Conservation (phyloP, 352 stramenopile genomes). For the Globisporangium okanoganense region DNA sequence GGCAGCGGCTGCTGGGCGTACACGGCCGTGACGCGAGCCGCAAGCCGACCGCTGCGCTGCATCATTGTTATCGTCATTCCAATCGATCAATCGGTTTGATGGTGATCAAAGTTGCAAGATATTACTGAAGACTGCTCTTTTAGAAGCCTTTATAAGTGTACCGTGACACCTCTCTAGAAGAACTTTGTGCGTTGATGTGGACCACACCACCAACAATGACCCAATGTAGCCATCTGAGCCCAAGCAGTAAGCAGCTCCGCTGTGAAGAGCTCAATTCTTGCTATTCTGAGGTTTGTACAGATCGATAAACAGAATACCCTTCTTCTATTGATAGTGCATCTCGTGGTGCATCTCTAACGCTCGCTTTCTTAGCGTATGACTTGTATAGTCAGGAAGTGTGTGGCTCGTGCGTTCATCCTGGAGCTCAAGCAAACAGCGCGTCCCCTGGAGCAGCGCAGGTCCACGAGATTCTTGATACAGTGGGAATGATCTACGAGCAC, state of each 20-base stretch:
- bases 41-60: background rate
- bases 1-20: background rate
- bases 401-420: no score
- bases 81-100: background rate
- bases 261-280: no score
- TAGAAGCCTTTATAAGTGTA: background rate
- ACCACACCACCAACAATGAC: no score
- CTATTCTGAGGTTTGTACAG: no score
- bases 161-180: background rate
- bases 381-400: background rate
- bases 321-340: no score
- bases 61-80: background rate
- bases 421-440: no score
- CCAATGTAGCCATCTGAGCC: no score
- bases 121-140: background rate
- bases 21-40: background rate
- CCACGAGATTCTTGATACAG: background rate
- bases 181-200: no score
- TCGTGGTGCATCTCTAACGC: background rate
- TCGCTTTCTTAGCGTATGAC: background rate
- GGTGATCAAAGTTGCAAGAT: background rate
- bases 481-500: slow-evolving; percentile 3
- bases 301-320: no score
- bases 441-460: background rate
- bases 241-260: no score